Conservation (phyloP, 768 basidiomycete species). For the Leccinum broughii region DNA sequence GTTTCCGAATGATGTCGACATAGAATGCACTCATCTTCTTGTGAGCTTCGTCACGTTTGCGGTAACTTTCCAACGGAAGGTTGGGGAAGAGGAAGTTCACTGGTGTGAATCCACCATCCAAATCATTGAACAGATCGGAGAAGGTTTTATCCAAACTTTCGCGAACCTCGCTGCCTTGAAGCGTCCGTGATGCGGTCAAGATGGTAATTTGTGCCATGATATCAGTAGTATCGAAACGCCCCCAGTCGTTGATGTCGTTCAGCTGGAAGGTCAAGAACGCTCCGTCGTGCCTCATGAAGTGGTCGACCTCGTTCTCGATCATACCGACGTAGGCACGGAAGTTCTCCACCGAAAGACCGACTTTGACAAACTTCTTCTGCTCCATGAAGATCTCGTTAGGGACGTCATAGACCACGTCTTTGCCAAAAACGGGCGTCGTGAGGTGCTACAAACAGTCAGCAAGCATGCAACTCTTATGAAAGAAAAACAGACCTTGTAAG, state of each 20-base stretch:
- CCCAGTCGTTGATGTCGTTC: slow-evolving; percentile 76
- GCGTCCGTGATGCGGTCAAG: slow-evolving; percentile 87
- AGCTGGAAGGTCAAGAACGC: slow-evolving; percentile 62
- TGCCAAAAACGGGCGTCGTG: slow-evolving; percentile 94
- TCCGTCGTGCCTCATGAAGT: slow-evolving; percentile 67
- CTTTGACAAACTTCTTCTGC: slow-evolving; percentile 98
- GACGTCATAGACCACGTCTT: slow-evolving; percentile 96
- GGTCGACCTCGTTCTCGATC: slow-evolving; percentile 73
- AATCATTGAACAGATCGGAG: slow-evolving; percentile 79
- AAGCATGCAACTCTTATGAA: background rate
- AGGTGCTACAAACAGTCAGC: slow-evolving; percentile 56
- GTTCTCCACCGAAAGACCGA: slow-evolving; percentile 90
- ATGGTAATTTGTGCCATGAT: slow-evolving; percentile 89
- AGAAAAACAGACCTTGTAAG: slow-evolving; percentile 70
- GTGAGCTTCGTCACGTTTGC: slow-evolving; percentile 54
- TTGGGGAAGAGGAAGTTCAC: slow-evolving; percentile 95
- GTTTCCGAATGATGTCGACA: slow-evolving; percentile 77
- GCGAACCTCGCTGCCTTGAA: slow-evolving; percentile 93
- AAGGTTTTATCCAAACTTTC: slow-evolving; percentile 76
- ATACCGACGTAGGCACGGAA: slow-evolving; percentile 81
- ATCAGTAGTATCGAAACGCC: slow-evolving; percentile 69
- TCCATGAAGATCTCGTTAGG: slow-evolving; percentile 98
- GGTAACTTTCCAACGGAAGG: slow-evolving; percentile 88
- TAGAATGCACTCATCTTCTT: slow-evolving; percentile 94
- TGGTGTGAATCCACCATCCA: slow-evolving; percentile 96